Evolutionary conservation across 2,329 filamentous ascomycete species (phyloP), one percentile per base, ranked within the genome.

Genomic region (Hawksworthiomyces lignivorus): DNA sequence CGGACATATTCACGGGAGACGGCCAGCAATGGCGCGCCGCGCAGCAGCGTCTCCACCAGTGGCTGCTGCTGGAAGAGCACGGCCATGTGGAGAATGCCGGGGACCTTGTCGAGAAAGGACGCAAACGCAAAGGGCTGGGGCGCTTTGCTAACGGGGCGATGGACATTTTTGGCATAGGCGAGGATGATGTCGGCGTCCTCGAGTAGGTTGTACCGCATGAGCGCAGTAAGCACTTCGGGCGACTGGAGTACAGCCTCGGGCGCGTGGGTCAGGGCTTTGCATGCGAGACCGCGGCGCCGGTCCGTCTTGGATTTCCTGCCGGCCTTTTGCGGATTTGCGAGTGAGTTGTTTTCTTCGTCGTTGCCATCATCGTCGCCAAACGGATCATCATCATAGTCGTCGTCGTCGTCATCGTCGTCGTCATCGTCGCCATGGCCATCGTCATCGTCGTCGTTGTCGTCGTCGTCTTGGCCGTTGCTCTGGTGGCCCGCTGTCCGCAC

Each of bases 21-120:
- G 26, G 33, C 33, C 12, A 42, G 32, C 14, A 10, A 20, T 7
- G 39, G 32, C 11, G 12, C 12, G 7, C 14, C 21, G 6, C 38
- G 38, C 38, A 40, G 38, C 30, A 40, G 31, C 15, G 38, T 14
- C 21, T 43, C 41, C 10, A 43, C 41, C 15, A 43, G 29, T 15
- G 12, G 27, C 26, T 38, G 27, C 35, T 43, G 34, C 20, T 38
- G 41, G 41, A 14, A 43, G 21, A 20, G 20, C 4, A 43, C 35
- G 21, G 41, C 41, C 34, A 38, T 38, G 17, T 43, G 34, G 12
- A 43, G 41, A 28, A 38, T 38, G 22, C 36, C 36, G 19, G 18
- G 36, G 26, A 38, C 27, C 1, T 18, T 22, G 12, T 27, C 15
- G 14, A 38, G 27, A 22, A 18, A 30, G 33, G 35, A 20, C 24